These are phyloP conservation scores for Pichia californica DNA, from an alignment of 805 yeast species.

Conservation along the genomic window DNA sequence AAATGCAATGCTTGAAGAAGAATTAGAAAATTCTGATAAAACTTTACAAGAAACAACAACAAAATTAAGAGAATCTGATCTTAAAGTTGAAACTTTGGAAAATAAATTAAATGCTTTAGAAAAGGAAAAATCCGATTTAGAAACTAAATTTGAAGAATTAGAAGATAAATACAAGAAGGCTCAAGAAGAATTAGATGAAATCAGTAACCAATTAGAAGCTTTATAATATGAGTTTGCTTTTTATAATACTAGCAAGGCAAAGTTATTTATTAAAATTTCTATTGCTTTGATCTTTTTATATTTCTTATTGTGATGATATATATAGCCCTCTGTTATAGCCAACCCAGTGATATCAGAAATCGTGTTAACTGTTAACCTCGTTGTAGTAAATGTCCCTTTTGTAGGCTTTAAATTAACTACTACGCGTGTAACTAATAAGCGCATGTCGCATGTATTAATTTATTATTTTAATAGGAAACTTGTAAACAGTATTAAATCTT, in stretches of 20 bases:
- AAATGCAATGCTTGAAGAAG: constrained; percentile 82
- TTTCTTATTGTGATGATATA: no score
- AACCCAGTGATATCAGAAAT: no score
- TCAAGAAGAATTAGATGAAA: constrained; percentile 92
- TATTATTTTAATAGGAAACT: no score
- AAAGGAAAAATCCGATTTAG: constrained; percentile 86
- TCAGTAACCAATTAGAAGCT: constrained; percentile 90
- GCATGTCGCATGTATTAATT: no score
- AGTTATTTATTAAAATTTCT: constrained; percentile 9
- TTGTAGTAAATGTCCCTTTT: no score
- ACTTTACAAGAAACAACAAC: constrained; percentile 89
- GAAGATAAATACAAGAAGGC: constrained; percentile 75
- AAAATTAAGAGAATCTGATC: constrained; percentile 90
- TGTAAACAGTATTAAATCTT: no score
- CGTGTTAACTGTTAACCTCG: no score
- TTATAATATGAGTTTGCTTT: constrained; percentile 29
- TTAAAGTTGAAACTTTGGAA: constrained; percentile 93
- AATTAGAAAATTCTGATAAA: constrained; percentile 83
- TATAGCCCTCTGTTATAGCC: no score
- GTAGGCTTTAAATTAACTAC: no score
- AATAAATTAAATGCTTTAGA: constrained; percentile 90
- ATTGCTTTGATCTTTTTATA: constrained; percentile 16
- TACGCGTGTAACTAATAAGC: no score
- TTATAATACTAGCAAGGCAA: neutral
- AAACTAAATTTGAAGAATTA: constrained; percentile 85